Evolutionary conservation across 257 asterid genomes (phyloP).

Genomic region (Salvia rosmarinus): DNA sequence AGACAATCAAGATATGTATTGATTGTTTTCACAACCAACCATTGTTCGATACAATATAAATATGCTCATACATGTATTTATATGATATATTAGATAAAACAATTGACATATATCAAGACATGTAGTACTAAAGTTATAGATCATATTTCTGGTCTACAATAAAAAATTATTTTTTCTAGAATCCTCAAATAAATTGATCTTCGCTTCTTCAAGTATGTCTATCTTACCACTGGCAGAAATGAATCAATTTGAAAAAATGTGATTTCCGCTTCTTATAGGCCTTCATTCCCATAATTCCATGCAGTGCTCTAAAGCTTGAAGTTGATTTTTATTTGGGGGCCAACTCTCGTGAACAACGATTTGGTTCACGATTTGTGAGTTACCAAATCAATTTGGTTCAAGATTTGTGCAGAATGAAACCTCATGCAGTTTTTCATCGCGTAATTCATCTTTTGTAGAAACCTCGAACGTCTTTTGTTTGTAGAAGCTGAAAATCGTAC

Average conservation of each 20-base stretch:
- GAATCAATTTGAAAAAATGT: not conserved
- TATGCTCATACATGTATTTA: not conserved
- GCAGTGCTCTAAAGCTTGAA: slow-evolving; percentile 88
- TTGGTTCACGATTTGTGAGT: slow-evolving; percentile 41
- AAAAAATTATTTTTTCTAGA: too few species aligned
- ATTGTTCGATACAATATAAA: too few species aligned
- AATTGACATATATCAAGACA: not conserved
- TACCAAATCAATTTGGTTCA: not conserved
- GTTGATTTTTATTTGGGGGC: slow-evolving; percentile 87
- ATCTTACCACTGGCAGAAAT: not conserved
- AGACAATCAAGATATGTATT: too few species aligned
- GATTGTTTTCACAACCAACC: too few species aligned
- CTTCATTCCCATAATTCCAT: slow-evolving; percentile 72
- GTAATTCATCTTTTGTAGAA: slow-evolving; percentile 90
- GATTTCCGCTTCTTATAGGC: slow-evolving; percentile 46
- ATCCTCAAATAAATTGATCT: not conserved
- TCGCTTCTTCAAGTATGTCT: not conserved
- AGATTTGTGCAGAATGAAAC: too few species aligned
- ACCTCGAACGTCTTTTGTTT: slow-evolving; percentile 82
- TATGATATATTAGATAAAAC: not conserved
- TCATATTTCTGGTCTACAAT: too few species aligned
- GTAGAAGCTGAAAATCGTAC: slow-evolving; percentile 64
- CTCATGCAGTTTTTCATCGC: too few species aligned
- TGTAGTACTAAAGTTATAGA: too few species aligned
- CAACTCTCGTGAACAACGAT: slow-evolving; percentile 86